Evolutionary conservation across 2,329 filamentous ascomycete genomes (phyloP).

Genomic region (Ascochyta koolunga): DNA sequence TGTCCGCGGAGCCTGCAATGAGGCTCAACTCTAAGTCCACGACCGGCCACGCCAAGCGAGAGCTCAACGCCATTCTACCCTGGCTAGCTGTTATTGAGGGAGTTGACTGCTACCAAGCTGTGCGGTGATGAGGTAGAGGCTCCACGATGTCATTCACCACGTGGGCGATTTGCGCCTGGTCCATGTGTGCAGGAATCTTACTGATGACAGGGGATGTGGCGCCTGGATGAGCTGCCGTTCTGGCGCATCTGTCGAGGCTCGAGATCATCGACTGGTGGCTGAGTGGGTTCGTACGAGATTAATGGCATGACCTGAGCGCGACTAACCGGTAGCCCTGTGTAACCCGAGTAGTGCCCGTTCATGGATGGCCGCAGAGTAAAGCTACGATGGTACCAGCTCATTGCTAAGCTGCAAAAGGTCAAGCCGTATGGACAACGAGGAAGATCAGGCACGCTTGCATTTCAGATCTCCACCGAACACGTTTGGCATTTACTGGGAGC

Average conservation of each 20-base stretch:
- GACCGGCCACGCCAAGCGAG: slow-evolving; percentile 5
- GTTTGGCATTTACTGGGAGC: slow-evolving; percentile 23
- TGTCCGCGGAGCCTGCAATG: slow-evolving; percentile 4
- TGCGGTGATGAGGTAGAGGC: slow-evolving; percentile 1
- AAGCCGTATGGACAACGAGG: slow-evolving; percentile 19
- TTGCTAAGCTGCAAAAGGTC: slow-evolving; percentile 21
- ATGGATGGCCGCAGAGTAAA: slow-evolving; percentile 19
- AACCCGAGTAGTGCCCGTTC: slow-evolving; percentile 26
- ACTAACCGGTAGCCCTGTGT: slow-evolving; percentile 9
- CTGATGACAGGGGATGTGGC: slow-evolving; percentile 11
- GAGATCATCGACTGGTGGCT: slow-evolving; percentile 11
- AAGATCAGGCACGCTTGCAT: slow-evolving; percentile 31
- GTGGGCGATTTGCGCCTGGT: slow-evolving; percentile 9
- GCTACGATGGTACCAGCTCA: slow-evolving; percentile 20
- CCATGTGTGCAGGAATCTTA: not conserved
- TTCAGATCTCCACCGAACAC: slow-evolving; percentile 28
- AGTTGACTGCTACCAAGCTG: slow-evolving; percentile 1
- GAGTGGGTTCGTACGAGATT: slow-evolving; percentile 24
- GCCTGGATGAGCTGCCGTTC: slow-evolving; percentile 16
- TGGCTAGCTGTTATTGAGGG: slow-evolving; percentile 2
- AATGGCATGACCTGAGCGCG: slow-evolving; percentile 10
- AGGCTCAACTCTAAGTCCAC: slow-evolving; percentile 12
- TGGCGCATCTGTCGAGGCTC: slow-evolving; percentile 11
- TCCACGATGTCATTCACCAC: slow-evolving; percentile 11
- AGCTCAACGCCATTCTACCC: slow-evolving; percentile 1